Evolutionary conservation across 352 stramenopile genomes (phyloP).

Genomic region (Plasmopara halstedii): DNA sequence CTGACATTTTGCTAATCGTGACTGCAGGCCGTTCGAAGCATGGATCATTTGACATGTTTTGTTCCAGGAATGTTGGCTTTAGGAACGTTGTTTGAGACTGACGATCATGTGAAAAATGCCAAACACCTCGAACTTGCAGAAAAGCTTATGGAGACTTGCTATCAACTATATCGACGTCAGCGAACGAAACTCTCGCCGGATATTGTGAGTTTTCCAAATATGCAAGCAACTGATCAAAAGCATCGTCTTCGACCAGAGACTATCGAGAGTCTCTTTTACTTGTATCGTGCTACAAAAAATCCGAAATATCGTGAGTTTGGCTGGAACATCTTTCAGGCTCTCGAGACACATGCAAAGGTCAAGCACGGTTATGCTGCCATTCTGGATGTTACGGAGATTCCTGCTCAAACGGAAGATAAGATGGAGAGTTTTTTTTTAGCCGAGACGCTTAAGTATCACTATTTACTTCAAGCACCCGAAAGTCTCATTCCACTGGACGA

Average conservation of each 20-base stretch:
- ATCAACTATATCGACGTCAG: constrained; percentile 90
- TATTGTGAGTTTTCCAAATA: constrained; percentile 82
- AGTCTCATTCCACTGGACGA: constrained; percentile 85
- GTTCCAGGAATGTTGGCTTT: constrained; percentile 90
- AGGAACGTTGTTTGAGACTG: constrained; percentile 64
- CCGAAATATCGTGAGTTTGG: constrained; percentile 92
- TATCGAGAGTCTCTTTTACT: constrained; percentile 94
- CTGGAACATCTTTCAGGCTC: constrained; percentile 92
- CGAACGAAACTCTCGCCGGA: constrained; percentile 92
- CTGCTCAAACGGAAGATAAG: constrained; percentile 79
- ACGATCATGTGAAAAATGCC: constrained; percentile 62
- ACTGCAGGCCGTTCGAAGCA: constrained; percentile 47
- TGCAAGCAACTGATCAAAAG: constrained; percentile 54
- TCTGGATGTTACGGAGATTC: constrained; percentile 38
- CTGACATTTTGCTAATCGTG: constrained; percentile 3
- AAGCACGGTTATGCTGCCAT: constrained; percentile 83
- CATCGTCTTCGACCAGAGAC: constrained; percentile 95
- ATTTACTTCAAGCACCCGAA: constrained; percentile 6
- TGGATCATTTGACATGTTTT: constrained; percentile 98
- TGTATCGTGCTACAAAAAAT: constrained; percentile 94
- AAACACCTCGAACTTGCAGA: constrained; percentile 83
- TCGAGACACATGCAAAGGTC: constrained; percentile 90
- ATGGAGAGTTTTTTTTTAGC: constrained; percentile 99
- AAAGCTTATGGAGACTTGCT: constrained; percentile 90
- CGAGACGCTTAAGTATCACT: constrained; percentile 85